Evolutionary conservation across 257 asterid genomes (phyloP).

Genomic region (Lantana camara): DNA sequence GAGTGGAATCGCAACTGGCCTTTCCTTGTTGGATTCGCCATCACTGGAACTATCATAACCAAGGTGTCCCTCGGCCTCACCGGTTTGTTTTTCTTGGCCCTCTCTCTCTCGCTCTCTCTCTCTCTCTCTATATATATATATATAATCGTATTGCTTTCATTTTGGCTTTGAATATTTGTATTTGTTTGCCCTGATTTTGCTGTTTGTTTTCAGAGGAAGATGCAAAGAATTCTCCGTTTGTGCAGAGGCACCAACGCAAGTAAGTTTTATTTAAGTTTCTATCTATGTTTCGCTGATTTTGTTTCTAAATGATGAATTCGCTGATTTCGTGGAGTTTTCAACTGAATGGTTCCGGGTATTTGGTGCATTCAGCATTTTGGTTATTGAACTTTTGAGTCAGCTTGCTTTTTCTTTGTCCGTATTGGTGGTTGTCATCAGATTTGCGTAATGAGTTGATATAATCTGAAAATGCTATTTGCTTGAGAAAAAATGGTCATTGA

Average conservation of each 20-base stretch:
- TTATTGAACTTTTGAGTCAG: neutral
- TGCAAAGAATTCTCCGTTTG: conserved; percentile 26
- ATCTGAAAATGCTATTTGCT: neutral
- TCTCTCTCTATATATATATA: too few relatives aligned
- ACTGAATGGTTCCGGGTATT: neutral
- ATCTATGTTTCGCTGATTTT: neutral
- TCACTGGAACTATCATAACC: conserved; percentile 37
- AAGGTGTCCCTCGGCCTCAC: conserved; percentile 49
- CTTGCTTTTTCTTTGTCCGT: neutral
- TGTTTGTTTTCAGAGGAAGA: conserved; percentile 30
- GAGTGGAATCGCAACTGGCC: conserved; percentile 41
- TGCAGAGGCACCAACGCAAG: conserved; percentile 21
- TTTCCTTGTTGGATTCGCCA: conserved; percentile 34
- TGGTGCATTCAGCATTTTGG: neutral
- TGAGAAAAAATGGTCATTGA: neutral
- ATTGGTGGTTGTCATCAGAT: neutral
- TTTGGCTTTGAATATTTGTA: too few relatives aligned
- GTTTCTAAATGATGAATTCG: neutral
- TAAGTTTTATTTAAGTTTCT: neutral
- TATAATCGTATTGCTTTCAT: too few relatives aligned
- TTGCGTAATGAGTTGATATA: neutral
- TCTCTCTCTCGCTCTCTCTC: neutral
- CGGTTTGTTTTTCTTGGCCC: conserved; percentile 32
- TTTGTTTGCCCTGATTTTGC: neutral
- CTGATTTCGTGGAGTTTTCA: too few relatives aligned